phyloP scores from a whole-genome alignment of 306 rosid genomes.

The Cucurbita ficifolia region DNA sequence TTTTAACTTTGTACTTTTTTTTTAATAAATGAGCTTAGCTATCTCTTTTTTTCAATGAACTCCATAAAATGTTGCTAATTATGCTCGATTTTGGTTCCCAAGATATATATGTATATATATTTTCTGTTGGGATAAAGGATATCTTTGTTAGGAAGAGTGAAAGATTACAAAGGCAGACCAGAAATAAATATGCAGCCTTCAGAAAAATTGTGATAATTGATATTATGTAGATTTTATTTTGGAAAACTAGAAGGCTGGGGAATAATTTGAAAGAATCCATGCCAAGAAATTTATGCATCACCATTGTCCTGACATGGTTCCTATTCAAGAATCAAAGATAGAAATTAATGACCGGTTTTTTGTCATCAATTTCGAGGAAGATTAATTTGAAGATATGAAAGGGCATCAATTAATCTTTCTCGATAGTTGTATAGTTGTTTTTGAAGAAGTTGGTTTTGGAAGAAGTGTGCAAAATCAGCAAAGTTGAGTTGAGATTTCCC shows the following conservation, averaged over 20 bases:
- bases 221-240: neutral
- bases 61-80: neutral
- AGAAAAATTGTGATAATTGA: neutral
- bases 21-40: neutral
- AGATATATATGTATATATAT: neutral
- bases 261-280: neutral
- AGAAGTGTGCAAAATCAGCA: too few species aligned
- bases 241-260: too few species aligned
- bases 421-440: too few species aligned
- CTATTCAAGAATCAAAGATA: too few species aligned
- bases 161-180: neutral
- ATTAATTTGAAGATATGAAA: too few species aligned
- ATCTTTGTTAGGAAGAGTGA: neutral
- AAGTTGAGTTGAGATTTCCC: too few species aligned
- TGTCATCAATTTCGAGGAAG: too few species aligned
- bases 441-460: too few species aligned
- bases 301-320: too few species aligned
- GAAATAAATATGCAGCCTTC: neutral
- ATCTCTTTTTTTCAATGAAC: neutral
- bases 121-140: neutral
- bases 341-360: too few species aligned
- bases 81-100: neutral
- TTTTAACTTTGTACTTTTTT: neutral
- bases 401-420: too few species aligned
- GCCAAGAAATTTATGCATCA: too few species aligned